These are phyloP conservation scores for Diaporthe citri DNA, from an alignment of 2,329 filamentous ascomycete genomes.

Conservation along the genomic window DNA sequence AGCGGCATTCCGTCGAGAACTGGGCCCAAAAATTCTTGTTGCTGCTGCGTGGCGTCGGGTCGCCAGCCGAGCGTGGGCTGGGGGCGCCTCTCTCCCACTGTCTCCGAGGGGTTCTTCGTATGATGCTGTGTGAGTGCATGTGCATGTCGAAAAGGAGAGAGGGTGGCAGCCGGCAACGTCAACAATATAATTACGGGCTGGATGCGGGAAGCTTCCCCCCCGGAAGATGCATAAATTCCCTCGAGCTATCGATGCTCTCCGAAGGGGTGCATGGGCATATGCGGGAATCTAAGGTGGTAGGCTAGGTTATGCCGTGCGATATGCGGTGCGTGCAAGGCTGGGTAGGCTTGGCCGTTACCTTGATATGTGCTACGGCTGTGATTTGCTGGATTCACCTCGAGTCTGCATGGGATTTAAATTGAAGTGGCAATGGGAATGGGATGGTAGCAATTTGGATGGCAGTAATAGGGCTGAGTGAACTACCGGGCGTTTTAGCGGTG, in stretches of 20 bases:
- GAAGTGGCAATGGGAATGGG: background rate
- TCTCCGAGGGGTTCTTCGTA: background rate
- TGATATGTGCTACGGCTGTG: background rate
- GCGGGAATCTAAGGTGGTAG: no score
- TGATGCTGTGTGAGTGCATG: background rate
- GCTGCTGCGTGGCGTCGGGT: background rate
- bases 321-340: no score
- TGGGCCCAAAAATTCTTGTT: background rate
- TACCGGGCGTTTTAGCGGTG: background rate
- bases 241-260: background rate
- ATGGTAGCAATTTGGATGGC: background rate
- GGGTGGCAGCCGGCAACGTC: background rate
- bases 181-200: background rate
- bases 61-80: background rate
- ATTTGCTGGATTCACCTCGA: background rate
- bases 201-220: background rate
- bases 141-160: background rate
- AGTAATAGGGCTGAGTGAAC: slow-evolving; percentile 21
- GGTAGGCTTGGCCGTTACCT: no score
- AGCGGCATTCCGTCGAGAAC: background rate
- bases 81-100: background rate
- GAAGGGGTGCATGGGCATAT: slow-evolving; percentile 15
- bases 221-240: background rate
- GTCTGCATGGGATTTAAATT: background rate
- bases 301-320: slow-evolving; percentile 1